Percentiles rank a stretch among this genome's conserved stretches.
Conservation (phyloP, 306 rosid genomes). For the Pyrus betulifolia region DNA sequence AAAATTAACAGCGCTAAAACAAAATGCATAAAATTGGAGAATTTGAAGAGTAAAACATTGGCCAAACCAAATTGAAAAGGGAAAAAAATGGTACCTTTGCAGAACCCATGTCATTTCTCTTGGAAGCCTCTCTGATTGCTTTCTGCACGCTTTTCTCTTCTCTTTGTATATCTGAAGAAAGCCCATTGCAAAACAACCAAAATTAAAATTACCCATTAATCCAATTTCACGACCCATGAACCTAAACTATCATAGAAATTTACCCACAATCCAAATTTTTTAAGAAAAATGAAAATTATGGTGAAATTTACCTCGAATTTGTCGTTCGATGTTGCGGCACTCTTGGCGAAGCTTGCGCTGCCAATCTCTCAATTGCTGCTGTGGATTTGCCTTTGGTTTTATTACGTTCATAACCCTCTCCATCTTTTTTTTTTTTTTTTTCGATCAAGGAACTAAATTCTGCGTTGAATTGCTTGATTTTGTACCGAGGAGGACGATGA, state of each 20-base stretch:
- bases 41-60: not conserved
- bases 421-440: constrained; percentile 24
- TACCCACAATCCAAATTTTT: not conserved
- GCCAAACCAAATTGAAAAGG: not conserved
- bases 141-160: constrained; percentile 88
- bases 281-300: not conserved
- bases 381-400: constrained; percentile 79
- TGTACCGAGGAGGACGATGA: not conserved
- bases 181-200: not conserved
- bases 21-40: not conserved
- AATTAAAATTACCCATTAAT: not conserved
- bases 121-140: constrained; percentile 87
- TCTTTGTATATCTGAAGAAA: constrained; percentile 61
- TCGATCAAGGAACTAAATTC: not conserved
- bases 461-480: not conserved
- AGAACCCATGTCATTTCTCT: constrained; percentile 91
- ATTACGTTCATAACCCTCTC: constrained; percentile 69
- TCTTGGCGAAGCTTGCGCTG: constrained; percentile 90
- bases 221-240: not conserved
- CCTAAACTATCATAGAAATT: not conserved
- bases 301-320: constrained; percentile 56
- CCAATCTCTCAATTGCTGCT: constrained; percentile 84
- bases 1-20: not conserved
- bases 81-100: constrained; percentile 58
- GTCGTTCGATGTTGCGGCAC: constrained; percentile 91